A percentile compares a stretch with the other conserved stretches of the same genome.
phyloP scores from a whole-genome alignment of 441 rosid species.

The Brassica hybrid region DNA sequence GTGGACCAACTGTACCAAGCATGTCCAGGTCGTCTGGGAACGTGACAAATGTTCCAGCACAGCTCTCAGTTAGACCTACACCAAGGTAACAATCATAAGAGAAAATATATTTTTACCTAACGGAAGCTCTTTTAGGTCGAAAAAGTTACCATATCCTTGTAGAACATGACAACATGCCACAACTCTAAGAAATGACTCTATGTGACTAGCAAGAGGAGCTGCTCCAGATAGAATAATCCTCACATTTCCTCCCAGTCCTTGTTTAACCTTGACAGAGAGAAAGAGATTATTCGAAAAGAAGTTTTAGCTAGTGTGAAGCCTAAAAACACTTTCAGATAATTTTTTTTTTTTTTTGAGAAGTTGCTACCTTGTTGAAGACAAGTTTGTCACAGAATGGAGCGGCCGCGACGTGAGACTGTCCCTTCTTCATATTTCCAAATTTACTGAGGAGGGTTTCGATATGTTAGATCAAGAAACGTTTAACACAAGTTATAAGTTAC shows the following conservation, averaged over 20 bases:
- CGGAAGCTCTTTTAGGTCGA: not conserved
- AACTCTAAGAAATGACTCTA: conserved; percentile 87
- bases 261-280: conserved; percentile 58
- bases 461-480: not conserved
- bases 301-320: not conserved
- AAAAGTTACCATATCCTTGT: conserved; percentile 86
- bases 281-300: not conserved
- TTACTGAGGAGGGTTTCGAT: conserved; percentile 54
- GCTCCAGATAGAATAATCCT: conserved; percentile 94
- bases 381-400: conserved; percentile 83
- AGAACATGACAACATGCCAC: conserved; percentile 94
- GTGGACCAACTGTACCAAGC: conserved; percentile 97
- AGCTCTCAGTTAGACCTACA: conserved; percentile 91
- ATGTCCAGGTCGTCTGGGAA: conserved; percentile 76
- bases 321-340: not conserved
- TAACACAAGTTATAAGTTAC: not conserved
- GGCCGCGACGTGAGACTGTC: conserved; percentile 65
- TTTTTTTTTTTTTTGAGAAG: not conserved
- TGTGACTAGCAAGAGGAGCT: conserved; percentile 86
- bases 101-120: conserved; percentile 2
- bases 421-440: conserved; percentile 66
- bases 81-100: conserved; percentile 18
- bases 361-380: conserved; percentile 82
- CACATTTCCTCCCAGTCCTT: conserved; percentile 88
- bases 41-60: conserved; percentile 93